Evolutionary conservation across 257 asterid genomes (phyloP).

Genomic region (Jacaranda mimosifolia): DNA sequence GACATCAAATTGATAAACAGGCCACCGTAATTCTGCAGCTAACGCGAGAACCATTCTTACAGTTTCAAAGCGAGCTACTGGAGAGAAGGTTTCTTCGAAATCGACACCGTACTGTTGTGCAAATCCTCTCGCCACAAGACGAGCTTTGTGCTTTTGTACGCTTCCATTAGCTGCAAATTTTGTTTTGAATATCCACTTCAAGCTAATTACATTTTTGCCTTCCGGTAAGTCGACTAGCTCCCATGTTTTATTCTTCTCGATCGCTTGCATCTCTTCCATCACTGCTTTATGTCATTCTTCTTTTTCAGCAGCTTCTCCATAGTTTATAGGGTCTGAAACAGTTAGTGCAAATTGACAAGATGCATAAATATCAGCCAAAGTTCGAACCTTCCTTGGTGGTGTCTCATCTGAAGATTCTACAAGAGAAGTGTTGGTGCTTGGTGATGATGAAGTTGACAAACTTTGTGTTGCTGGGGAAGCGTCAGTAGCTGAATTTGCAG

Average conservation of each 20-base stretch:
- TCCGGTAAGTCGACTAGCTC: not conserved
- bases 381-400: not conserved
- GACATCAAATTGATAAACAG: conserved; percentile 32
- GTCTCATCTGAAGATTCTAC: not conserved
- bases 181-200: conserved; percentile 27
- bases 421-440: no score
- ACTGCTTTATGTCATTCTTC: not conserved
- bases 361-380: not conserved
- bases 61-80: conserved; percentile 17
- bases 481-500: not conserved
- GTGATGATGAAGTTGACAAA: no score
- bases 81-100: conserved; percentile 13
- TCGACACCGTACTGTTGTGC: conserved; percentile 10
- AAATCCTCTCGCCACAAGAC: conserved; percentile 20
- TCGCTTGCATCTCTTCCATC: no score
- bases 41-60: conserved; percentile 15
- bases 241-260: conserved; percentile 29
- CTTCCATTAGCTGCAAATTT: conserved; percentile 18
- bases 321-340: not conserved
- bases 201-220: not conserved
- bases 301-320: not conserved
- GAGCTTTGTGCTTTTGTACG: conserved; percentile 22
- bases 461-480: not conserved
- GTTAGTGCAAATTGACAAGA: not conserved
- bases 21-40: not conserved